Base-by-base conservation (phyloP, 768 basidiomycete species). In the Tylopilus intermedius region DNA sequence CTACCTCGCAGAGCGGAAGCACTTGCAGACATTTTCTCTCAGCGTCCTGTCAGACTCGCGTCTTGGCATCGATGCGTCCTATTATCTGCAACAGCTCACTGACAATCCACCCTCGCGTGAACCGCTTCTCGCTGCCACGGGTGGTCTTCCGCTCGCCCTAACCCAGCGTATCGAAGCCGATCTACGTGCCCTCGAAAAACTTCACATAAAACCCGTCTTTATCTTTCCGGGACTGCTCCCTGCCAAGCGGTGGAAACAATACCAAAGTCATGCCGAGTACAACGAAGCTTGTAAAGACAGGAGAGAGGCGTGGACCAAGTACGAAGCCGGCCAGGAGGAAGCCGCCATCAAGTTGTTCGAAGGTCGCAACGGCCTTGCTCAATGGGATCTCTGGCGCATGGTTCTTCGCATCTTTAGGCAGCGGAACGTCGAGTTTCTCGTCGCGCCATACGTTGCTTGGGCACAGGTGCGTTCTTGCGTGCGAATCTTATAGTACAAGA, bases 161-260 rank as follows among this genome's bases (percentile, higher is more conserved):
- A 86, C 85, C 22, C 78, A 80, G 60, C 86, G 90, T 58, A 91
- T 99, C 68, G 94, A 97, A 72, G 77, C 83, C 37, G 94, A 99
- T 76, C 77, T 98, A 43, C 88, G 94, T 45, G 76, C 81, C 13
- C 85, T 98, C 65, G 94, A 96, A 77, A 87, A 86, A 72, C 76
- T 90, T 32, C 85, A 81, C 59, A 97, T 99, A 78, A 96, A 95
- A 67, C 96, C 96, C 21, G 92, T 99, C n/a, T 95, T 99, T 63
- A 91, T 99, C 47, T 98, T 98, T 71, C 84, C 90, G 14, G 96
- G 96, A 4, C 76, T 99, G 30, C 74, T 83, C 1, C 88, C 90
- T 1, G 83, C 83, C 60, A 85, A 84, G 57, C 82, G 87, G 51
- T 79, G 78, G 74, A 88, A 88, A 69, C 66, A 63, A 10, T 59